Conservation (phyloP, 441 rosid species). For the Syzygium syzygioides region DNA sequence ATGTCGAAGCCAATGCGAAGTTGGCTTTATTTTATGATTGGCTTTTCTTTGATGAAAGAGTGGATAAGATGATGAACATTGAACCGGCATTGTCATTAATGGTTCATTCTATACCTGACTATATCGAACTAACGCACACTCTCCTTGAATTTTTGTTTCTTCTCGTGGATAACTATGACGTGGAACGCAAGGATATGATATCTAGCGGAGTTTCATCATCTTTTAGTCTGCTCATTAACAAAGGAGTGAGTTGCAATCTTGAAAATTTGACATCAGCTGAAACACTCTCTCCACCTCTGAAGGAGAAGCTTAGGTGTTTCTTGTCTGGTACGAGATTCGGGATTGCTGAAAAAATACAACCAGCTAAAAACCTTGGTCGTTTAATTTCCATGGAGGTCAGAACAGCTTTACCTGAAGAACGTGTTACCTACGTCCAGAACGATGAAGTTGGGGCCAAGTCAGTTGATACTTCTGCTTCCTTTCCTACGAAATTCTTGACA, state of each 20-base stretch:
- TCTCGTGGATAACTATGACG: slow-evolving; percentile 62
- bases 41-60: slow-evolving; percentile 73
- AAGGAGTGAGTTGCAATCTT: slow-evolving; percentile 58
- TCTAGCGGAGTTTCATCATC: slow-evolving; percentile 50
- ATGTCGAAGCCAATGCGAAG: slow-evolving; percentile 49
- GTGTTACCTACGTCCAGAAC: not conserved
- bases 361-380: slow-evolving; percentile 6
- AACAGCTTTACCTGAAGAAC: slow-evolving; percentile 7
- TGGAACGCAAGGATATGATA: slow-evolving; percentile 32
- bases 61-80: slow-evolving; percentile 74
- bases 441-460: slow-evolving; percentile 1
- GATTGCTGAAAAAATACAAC: slow-evolving; percentile 7
- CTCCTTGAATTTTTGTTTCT: slow-evolving; percentile 76
- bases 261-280: slow-evolving; percentile 41
- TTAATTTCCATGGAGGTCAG: not conserved
- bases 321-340: slow-evolving; percentile 14
- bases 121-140: slow-evolving; percentile 49
- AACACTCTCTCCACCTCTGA: slow-evolving; percentile 41
- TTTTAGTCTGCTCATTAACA: slow-evolving; percentile 41
- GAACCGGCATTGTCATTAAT: slow-evolving; percentile 84
- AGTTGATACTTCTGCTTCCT: slow-evolving; percentile 7
- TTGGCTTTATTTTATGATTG: slow-evolving; percentile 79
- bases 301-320: slow-evolving; percentile 43
- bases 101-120: slow-evolving; percentile 62
- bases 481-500: slow-evolving; percentile 11